phyloP scores from a whole-genome alignment of 306 rosid genomes.

The Crotalaria pallida region DNA sequence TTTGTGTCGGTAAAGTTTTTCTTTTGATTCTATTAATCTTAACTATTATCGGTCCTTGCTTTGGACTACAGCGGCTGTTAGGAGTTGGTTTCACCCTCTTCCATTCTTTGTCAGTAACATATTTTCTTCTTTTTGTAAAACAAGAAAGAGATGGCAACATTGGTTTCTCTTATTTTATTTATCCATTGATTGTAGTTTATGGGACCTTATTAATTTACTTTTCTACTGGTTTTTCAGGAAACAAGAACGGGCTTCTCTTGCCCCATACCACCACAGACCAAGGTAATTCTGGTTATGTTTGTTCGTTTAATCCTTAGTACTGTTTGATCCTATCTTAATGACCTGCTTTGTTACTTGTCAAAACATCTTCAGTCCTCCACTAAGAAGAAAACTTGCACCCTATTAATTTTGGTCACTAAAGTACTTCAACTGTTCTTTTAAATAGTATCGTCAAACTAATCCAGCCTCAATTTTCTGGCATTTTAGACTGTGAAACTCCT shows the following conservation, averaged over 20 bases:
- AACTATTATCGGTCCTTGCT: not conserved
- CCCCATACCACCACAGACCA: slow-evolving; percentile 95
- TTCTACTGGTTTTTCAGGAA: slow-evolving; percentile 45
- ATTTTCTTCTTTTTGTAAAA: not conserved
- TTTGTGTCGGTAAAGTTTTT: slow-evolving; percentile 65
- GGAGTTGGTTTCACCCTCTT: not conserved
- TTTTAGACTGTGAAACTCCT: too few relatives aligned
- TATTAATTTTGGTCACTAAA: too few relatives aligned
- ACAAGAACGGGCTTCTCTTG: slow-evolving; percentile 94
- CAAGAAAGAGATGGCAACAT: not conserved
- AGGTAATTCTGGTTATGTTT: slow-evolving; percentile 21
- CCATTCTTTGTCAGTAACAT: not conserved
- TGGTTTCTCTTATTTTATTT: not conserved
- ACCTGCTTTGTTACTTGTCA: too few relatives aligned
- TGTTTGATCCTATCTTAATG: too few relatives aligned
- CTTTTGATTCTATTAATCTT: not conserved
- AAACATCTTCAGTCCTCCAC: too few relatives aligned
- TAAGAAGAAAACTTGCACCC: too few relatives aligned
- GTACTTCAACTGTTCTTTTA: too few relatives aligned
- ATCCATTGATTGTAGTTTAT: not conserved
- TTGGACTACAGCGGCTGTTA: not conserved
- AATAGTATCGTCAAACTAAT: too few relatives aligned
- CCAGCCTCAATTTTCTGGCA: too few relatives aligned
- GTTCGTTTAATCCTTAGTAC: too few relatives aligned
- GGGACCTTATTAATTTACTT: not conserved